Base-by-base conservation (phyloP, 225 moss, liverwort and hornwort genomes). In the Ulota crispa region DNA sequence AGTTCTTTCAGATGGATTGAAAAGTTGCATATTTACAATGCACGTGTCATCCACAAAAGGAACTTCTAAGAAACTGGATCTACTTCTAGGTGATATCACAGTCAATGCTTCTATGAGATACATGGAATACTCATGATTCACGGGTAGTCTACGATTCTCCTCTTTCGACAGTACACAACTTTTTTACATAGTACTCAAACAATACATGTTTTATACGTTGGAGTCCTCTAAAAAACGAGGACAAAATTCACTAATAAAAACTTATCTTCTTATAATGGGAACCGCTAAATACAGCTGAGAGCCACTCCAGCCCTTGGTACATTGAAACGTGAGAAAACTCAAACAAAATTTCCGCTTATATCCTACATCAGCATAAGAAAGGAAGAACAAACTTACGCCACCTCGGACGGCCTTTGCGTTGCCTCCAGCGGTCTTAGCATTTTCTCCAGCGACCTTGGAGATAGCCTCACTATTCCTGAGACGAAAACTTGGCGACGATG, bases 381-480 rank as follows among this genome's bases (percentile, higher is more conserved):
- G 52, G 36, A 65, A 26, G 65, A 36, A 34, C 10, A 26, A 21
- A 88, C 84, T 81, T 82, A 90, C 84, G 30, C 90, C 86, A 70
- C 85, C 77, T 43, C 88, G 77, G 26, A 88, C 76, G 6, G 73
- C 50, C 75, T 83, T 89, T 63, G 78, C 80, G 39, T 67, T 75
- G 64, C 61, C 69, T 59, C 81, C 83, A 73, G 71, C 26, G 55
- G 70, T 70, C 77, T 82, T 89, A 36, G 74, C 82, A 70, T 71
- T 70, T 81, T 87, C 83, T 72, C 86, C 79, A 66, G 84, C 54
- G 43, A 85, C 80, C 67, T 83, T 87, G 9, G 87, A 80, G 19
- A 87, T 74, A 20, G 84, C 83, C 78, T 84, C 86, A 53, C 57
- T 70, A n/a, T 28, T 67, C 72, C 32, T 81, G 56, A 70, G 64